Percentiles rank a stretch among this genome's conserved stretches.
Conservation (phyloP, 164 flowering plant species). For the Berberis vulgaris region DNA sequence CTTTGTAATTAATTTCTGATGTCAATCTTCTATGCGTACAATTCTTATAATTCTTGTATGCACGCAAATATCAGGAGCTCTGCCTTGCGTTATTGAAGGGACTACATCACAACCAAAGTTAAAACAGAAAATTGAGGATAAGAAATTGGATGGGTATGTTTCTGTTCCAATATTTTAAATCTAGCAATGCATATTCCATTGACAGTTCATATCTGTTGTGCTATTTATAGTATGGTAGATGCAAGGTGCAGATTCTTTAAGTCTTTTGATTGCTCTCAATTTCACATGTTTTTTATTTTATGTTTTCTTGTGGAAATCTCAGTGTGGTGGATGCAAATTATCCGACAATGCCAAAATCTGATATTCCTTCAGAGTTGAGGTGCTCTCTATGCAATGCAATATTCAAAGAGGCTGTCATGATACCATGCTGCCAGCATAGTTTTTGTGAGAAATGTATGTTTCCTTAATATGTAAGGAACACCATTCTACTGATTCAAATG, state of each 20-base stretch:
- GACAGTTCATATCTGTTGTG: too few relatives aligned
- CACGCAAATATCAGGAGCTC: constrained; percentile 11
- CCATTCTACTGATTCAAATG: too few relatives aligned
- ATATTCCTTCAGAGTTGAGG: constrained; percentile 54
- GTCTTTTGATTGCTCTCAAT: neutral
- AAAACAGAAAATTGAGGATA: constrained; percentile 19
- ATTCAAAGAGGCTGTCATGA: constrained; percentile 74
- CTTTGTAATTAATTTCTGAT: neutral
- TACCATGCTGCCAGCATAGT: constrained; percentile 82
- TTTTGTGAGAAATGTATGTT: constrained; percentile 68
- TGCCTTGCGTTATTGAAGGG: constrained; percentile 11
- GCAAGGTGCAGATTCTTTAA: neutral
- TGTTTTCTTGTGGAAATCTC: neutral
- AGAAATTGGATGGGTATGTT: constrained; percentile 25
- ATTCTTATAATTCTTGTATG: constrained; percentile 1
- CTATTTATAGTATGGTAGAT: too few relatives aligned
- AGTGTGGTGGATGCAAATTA: constrained; percentile 21
- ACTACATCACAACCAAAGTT: constrained; percentile 10
- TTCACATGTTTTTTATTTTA: constrained; percentile 5
- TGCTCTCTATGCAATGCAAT: constrained; percentile 52
- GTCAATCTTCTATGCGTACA: neutral
- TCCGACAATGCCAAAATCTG: constrained; percentile 19
- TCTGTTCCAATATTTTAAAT: neutral
- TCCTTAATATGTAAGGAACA: neutral
- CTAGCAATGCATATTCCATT: too few relatives aligned